Conservation (phyloP, 176 grass and related monocot genomes). For the Metroxylon sagu region DNA sequence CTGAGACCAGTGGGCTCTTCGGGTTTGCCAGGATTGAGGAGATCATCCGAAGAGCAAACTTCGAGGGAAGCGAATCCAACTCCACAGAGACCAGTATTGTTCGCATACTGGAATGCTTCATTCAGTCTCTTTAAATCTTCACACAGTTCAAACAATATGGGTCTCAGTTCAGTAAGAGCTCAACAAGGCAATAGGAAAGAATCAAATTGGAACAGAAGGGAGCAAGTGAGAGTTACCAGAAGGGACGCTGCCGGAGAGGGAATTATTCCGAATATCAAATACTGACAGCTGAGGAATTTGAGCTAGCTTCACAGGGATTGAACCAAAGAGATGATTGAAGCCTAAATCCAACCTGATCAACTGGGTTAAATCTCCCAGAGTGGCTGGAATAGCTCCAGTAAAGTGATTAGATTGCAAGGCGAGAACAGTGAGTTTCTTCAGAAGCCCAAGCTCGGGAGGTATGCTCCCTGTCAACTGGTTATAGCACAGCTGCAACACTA, state of each 20-base stretch:
- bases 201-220: neutral
- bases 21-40: slow-evolving; percentile 48
- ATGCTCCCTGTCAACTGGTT: slow-evolving; percentile 66
- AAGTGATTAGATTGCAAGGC: slow-evolving; percentile 71
- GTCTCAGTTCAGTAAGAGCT: neutral
- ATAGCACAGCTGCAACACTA: slow-evolving; percentile 78
- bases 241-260: slow-evolving; percentile 70
- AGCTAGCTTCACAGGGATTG: slow-evolving; percentile 57
- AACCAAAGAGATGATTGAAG: slow-evolving; percentile 69
- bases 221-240: slow-evolving; percentile 36
- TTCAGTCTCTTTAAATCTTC: slow-evolving; percentile 52
- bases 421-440: slow-evolving; percentile 63
- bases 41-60: slow-evolving; percentile 31
- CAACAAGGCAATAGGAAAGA: neutral
- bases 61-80: slow-evolving; percentile 43
- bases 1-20: slow-evolving; percentile 32
- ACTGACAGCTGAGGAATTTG: slow-evolving; percentile 36
- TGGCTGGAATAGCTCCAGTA: slow-evolving; percentile 64
- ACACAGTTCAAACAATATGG: slow-evolving; percentile 7
- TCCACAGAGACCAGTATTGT: slow-evolving; percentile 67
- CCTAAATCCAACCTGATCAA: slow-evolving; percentile 70
- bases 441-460: slow-evolving; percentile 52
- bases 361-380: slow-evolving; percentile 42
- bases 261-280: slow-evolving; percentile 56
- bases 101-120: slow-evolving; percentile 47